These are phyloP conservation scores for Stylonectria norvegica DNA, from an alignment of 2,329 filamentous ascomycete species.

Conservation along the genomic window DNA sequence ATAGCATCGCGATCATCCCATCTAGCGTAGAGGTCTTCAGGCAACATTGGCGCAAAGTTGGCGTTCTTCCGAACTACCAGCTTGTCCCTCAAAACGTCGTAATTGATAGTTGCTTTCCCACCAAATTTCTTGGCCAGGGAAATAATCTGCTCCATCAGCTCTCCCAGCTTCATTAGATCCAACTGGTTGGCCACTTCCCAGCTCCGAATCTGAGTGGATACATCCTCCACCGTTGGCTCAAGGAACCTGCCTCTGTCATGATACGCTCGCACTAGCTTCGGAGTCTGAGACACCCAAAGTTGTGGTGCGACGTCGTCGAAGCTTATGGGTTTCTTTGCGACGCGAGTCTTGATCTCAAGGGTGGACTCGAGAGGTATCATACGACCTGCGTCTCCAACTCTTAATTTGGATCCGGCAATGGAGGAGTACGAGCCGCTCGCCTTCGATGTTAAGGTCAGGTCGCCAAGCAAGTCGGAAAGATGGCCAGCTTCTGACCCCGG, in stretches of 20 bases:
- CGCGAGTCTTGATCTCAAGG: slow-evolving; percentile 45
- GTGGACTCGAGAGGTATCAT: slow-evolving; percentile 33
- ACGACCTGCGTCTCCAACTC: slow-evolving; percentile 30
- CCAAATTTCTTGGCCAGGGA: slow-evolving; percentile 24
- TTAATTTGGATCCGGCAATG: slow-evolving; percentile 25
- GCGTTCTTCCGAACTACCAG: slow-evolving; percentile 25
- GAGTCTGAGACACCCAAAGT: slow-evolving; percentile 46
- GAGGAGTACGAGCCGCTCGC: slow-evolving; percentile 3
- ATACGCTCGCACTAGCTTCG: slow-evolving; percentile 44
- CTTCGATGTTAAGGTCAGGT: slow-evolving; percentile 23
- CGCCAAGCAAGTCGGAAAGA: slow-evolving; percentile 23
- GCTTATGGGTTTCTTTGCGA: slow-evolving; percentile 30
- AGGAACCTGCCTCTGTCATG: slow-evolving; percentile 37
- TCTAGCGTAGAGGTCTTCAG: slow-evolving; percentile 31
- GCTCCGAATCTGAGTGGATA: slow-evolving; percentile 25
- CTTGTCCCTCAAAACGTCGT: slow-evolving; percentile 22
- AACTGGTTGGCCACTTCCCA: slow-evolving; percentile 36
- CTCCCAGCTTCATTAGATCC: slow-evolving; percentile 29
- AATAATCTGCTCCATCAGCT: slow-evolving; percentile 32
- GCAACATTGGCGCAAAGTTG: slow-evolving; percentile 23
- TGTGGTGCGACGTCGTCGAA: slow-evolving; percentile 37
- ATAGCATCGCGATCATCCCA: too few relatives aligned
- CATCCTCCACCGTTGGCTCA: slow-evolving; percentile 34
- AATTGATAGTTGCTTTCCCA: slow-evolving; percentile 23
- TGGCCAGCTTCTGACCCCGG: slow-evolving; percentile 3